These are phyloP conservation scores for Galeopsis tetrahit DNA, from an alignment of 257 asterid species.

Conservation along the genomic window DNA sequence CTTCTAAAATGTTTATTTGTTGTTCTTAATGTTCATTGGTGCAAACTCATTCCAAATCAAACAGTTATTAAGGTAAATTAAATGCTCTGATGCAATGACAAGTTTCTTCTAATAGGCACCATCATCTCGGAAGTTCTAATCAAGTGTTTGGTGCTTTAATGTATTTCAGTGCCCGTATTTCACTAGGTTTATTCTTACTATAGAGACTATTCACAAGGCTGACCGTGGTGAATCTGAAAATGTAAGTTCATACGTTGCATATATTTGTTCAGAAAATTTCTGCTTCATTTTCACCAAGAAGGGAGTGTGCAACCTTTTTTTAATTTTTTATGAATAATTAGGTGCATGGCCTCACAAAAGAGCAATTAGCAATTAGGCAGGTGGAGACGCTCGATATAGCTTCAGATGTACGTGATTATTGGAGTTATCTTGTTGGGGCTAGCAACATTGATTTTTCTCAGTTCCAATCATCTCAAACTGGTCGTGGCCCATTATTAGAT, in stretches of 20 bases:
- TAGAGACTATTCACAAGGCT: constrained; percentile 74
- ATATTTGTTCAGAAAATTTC: neutral
- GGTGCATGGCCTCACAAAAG: constrained; percentile 77
- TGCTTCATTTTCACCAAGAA: neutral
- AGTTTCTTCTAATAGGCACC: neutral
- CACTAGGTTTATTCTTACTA: constrained; percentile 68
- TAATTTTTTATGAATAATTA: constrained; percentile 34
- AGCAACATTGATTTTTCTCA: constrained; percentile 60
- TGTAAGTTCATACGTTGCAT: constrained; percentile 47
- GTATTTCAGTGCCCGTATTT: constrained; percentile 81
- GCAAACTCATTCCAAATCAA: constrained; percentile 27
- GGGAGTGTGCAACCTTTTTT: neutral
- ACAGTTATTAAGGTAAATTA: constrained; percentile 85
- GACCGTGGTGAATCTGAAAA: constrained; percentile 79
- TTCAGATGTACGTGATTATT: constrained; percentile 64
- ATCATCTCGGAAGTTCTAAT: constrained; percentile 10
- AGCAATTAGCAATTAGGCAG: constrained; percentile 67
- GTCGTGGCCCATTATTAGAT: constrained; percentile 81
- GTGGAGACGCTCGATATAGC: constrained; percentile 80
- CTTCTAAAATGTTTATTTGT: neutral
- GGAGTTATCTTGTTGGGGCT: constrained; percentile 82
- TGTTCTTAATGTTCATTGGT: constrained; percentile 35
- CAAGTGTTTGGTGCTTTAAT: constrained; percentile 13
- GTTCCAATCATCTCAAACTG: constrained; percentile 70
- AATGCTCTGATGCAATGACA: neutral